A percentile compares a stretch with the other conserved stretches of the same genome.
Conservation (phyloP, 495 filamentous ascomycete species). For the Xylaria acuta region DNA sequence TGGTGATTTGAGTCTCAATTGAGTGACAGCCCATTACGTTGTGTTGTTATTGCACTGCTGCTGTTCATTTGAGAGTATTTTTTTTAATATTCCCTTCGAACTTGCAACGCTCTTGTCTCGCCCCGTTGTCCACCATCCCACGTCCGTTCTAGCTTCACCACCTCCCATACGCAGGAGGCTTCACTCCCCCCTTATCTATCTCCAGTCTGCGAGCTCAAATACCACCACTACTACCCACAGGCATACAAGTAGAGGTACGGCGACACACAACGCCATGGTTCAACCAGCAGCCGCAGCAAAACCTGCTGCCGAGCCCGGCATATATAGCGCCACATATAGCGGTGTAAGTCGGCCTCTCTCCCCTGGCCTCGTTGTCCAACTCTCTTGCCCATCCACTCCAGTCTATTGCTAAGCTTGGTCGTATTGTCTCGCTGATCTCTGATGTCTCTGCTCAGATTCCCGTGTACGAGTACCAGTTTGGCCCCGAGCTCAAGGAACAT, state of each 20-base stretch:
- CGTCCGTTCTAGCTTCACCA: neutral
- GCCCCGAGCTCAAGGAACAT: conserved; percentile 69
- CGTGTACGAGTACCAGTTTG: conserved; percentile 87
- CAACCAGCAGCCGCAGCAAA: conserved; percentile 40
- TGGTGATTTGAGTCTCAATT: neutral
- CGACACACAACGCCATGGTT: conserved; percentile 41
- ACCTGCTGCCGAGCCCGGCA: conserved; percentile 42
- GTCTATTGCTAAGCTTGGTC: conserved; percentile 49
- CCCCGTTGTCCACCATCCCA: neutral
- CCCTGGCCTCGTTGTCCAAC: conserved; percentile 15
- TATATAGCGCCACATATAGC: conserved; percentile 94
- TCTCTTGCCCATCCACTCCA: neutral
- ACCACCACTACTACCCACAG: neutral
- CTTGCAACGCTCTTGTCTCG: neutral
- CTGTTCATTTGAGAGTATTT: conserved; percentile 6
- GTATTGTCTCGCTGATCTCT: conserved; percentile 45
- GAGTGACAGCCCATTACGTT: neutral
- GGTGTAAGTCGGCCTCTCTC: conserved; percentile 67
- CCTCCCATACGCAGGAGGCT: neutral
- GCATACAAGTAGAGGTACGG: neutral
- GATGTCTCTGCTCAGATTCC: conserved; percentile 71
- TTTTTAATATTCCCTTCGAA: neutral
- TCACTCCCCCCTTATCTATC: neutral
- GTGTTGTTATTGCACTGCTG: neutral
- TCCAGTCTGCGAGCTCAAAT: neutral